Evolutionary conservation across 352 stramenopile species (phyloP).

Genomic region (Phytophthora sp.): DNA sequence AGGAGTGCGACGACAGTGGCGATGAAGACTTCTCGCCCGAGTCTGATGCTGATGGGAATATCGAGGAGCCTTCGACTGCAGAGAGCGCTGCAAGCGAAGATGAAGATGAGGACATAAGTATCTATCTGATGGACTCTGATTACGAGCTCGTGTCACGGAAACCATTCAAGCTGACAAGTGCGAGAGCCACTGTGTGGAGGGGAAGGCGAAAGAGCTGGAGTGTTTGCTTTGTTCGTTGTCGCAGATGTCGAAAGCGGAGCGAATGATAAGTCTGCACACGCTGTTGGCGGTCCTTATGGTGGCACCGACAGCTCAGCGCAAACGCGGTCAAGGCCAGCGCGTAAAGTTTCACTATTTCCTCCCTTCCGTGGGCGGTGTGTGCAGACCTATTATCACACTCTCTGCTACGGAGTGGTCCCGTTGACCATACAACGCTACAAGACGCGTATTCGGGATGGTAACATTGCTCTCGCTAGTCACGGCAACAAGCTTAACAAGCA

Average conservation of each 20-base stretch:
- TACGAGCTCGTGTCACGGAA: no score
- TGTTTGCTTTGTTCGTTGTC: neutral
- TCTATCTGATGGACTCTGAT: neutral
- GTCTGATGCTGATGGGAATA: neutral
- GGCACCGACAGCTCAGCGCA: no score
- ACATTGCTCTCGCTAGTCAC: neutral
- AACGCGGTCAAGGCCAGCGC: no score
- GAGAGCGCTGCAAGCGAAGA: neutral
- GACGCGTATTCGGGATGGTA: neutral
- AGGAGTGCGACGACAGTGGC: neutral
- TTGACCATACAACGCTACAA: constrained; percentile 20
- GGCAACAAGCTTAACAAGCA: constrained; percentile 18
- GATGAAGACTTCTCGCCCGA: neutral
- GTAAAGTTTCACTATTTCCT: constrained; percentile 12
- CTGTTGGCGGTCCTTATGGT: neutral
- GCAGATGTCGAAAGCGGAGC: neutral
- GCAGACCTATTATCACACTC: constrained; percentile 1
- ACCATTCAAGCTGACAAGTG: neutral
- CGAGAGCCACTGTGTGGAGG: neutral
- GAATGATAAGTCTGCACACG: neutral
- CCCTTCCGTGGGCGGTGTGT: constrained; percentile 1
- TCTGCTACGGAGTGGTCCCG: constrained; percentile 1
- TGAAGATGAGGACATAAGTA: neutral
- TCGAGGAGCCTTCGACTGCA: neutral
- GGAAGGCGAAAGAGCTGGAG: neutral